A percentile compares a stretch with the other conserved stretches of the same genome.
Conservation (phyloP, 2,329 filamentous ascomycete genomes). For the Cladobotryum protrusum region DNA sequence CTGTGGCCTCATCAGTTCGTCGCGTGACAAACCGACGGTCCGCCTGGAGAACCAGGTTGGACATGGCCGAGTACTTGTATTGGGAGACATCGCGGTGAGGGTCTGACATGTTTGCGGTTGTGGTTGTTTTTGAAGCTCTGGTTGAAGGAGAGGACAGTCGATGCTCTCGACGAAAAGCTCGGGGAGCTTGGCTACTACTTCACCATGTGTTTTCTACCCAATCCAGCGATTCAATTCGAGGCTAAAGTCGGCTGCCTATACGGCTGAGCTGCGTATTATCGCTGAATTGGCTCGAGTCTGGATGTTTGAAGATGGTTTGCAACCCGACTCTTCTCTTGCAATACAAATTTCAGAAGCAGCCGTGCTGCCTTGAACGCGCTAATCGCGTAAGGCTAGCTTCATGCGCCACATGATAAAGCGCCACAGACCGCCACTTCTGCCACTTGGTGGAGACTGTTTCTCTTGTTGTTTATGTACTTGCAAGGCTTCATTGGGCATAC, state of each 20-base stretch:
- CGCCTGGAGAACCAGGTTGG: constrained; percentile 99
- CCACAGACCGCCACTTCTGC: constrained; percentile 9
- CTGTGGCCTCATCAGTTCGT: constrained; percentile 88
- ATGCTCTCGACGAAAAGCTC: constrained; percentile 33
- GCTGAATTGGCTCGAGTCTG: constrained; percentile 16
- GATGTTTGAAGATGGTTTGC: constrained; percentile 15
- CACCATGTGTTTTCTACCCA: constrained; percentile 27
- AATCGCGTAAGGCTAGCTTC: constrained; percentile 9
- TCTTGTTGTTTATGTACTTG: too few relatives aligned
- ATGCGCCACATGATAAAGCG: constrained; percentile 5
- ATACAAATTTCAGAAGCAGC: constrained; percentile 32
- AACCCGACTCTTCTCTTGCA: too few relatives aligned
- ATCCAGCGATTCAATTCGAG: constrained; percentile 12
- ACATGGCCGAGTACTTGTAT: constrained; percentile 99
- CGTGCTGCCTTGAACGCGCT: constrained; percentile 14
- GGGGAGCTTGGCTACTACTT: constrained; percentile 27
- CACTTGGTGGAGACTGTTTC: constrained; percentile 1
- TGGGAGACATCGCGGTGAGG: constrained; percentile 80
- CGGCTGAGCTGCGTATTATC: constrained; percentile 18
- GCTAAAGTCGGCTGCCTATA: constrained; percentile 13
- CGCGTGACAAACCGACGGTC: constrained; percentile 93
- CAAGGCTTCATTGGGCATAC: too few relatives aligned
- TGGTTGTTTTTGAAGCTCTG: constrained; percentile 20
- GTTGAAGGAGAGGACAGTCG: constrained; percentile 25
- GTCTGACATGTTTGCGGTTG: constrained; percentile 59